Base-by-base conservation (phyloP, 2,329 filamentous ascomycete genomes). In the Leptosphaerulina australis region DNA sequence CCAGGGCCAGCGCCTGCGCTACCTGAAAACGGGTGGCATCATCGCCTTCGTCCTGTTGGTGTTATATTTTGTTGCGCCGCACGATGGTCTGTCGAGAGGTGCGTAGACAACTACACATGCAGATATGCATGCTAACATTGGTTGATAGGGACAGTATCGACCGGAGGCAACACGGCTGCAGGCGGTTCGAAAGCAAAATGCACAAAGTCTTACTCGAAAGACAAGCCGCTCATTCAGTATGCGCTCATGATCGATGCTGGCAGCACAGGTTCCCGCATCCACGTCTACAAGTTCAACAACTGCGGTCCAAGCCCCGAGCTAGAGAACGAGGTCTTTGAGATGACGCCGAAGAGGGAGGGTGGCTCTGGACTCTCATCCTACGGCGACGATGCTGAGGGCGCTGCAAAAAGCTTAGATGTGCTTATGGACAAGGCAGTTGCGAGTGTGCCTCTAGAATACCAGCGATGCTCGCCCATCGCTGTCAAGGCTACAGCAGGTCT, bases 251-350 rank as follows among this genome's bases (percentile, higher is more conserved):
- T 99, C 68, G 94, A 99, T 75, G 94, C 94, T 37, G 94, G 94
- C 64, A 97, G 92, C 79, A 97, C 94, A 45, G 94, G 94, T 54
- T 97, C 94, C 53, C 88, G 94, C 64, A 97, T 99, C 71, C 95
- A 99, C 78, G 91, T 97, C 52, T 99, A 97, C 82, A 90, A 91
- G 71, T 99, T 97, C 84, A 97, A 97, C 81, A 97, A 97, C 79
- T 99, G 93, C 77, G 94, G 92, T 10, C 78, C 90, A 6, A 92
- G 92, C n/a, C 94, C 94, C 20, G 92, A 97, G 76, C 83, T 99
- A 40, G 94, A 99, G 77, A 80, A 86, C 69, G 94, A 99, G 72
- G 83, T 90, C 50, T 99, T 99, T 76, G 87, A 93, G 79, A 91
- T 92, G 88, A 97, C 92, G 9, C 86, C 90, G 71, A 93, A 91